Conservation (phyloP, 257 asterid species). For the Cordia subcordata region DNA sequence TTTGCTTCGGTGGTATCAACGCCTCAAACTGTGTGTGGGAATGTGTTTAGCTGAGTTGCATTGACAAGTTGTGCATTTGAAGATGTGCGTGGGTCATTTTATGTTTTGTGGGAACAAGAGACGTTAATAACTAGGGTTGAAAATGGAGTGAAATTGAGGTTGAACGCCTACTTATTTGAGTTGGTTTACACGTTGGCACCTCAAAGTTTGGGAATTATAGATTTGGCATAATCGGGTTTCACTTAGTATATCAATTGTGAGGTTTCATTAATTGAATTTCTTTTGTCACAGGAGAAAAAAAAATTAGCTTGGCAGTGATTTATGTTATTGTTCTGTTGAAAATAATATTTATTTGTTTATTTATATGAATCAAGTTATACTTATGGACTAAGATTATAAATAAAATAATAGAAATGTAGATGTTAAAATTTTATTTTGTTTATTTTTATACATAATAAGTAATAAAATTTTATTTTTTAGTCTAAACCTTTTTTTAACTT, state of each 20-base stretch:
- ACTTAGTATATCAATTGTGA: background rate
- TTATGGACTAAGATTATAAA: too few relatives aligned
- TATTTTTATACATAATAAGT: too few relatives aligned
- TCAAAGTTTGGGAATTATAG: background rate
- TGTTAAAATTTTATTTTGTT: too few relatives aligned
- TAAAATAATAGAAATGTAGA: too few relatives aligned
- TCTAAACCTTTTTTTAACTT: too few relatives aligned
- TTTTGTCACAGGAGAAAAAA: too few relatives aligned
- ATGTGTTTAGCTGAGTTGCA: background rate
- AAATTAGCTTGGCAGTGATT: too few relatives aligned
- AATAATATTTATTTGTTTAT: too few relatives aligned
- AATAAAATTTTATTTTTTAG: too few relatives aligned
- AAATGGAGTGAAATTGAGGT: background rate
- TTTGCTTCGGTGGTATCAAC: background rate
- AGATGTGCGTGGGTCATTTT: background rate
- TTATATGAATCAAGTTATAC: too few relatives aligned
- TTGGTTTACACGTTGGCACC: background rate
- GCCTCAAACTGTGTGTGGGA: background rate
- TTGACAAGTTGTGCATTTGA: background rate
- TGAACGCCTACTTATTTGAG: background rate
- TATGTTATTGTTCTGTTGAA: too few relatives aligned
- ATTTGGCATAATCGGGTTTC: background rate
- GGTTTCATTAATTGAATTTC: too few relatives aligned
- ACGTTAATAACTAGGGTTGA: constrained; percentile 20
- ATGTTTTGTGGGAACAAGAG: background rate